Evolutionary conservation across 306 rosid species (phyloP).

Genomic region (Cucurbita argyrosperma): DNA sequence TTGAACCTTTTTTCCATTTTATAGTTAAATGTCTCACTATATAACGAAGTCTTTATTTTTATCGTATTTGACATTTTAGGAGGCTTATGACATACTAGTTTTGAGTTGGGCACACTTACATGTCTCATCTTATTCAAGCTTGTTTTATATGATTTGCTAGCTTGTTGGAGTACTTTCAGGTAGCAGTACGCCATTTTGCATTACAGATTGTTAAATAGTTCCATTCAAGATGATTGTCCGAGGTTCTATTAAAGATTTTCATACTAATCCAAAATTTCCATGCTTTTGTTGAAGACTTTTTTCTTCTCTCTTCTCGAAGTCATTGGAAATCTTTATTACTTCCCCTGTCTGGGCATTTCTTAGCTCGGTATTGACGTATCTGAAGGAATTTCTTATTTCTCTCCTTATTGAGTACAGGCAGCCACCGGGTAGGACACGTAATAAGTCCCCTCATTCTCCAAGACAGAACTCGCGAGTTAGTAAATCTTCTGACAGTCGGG

Average conservation of each 20-base stretch:
- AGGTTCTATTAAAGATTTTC: not conserved
- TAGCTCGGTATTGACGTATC: not conserved
- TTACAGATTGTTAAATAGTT: not conserved
- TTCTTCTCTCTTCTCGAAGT: not conserved
- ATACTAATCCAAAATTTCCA: not conserved
- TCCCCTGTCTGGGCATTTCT: not conserved
- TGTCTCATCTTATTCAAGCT: not conserved
- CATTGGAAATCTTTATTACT: not conserved
- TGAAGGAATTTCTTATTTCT: not conserved
- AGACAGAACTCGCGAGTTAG: slow-evolving; percentile 19
- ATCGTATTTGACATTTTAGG: not conserved
- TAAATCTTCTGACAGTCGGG: slow-evolving; percentile 19
- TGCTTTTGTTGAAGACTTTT: not conserved
- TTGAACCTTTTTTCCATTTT: not conserved
- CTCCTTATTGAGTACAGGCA: slow-evolving; percentile 25
- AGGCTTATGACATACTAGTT: not conserved
- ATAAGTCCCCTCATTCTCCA: slow-evolving; percentile 40
- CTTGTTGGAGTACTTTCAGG: not conserved
- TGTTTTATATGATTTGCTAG: not conserved
- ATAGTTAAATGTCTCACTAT: not conserved
- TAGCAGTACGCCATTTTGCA: not conserved
- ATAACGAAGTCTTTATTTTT: not conserved
- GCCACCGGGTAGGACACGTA: slow-evolving; percentile 25
- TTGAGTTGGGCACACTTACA: not conserved
- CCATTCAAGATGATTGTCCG: not conserved